A percentile compares a stretch with the other conserved stretches of the same genome.
Conservation (phyloP, 257 asterid genomes). For the Gynochthodes officinalis region DNA sequence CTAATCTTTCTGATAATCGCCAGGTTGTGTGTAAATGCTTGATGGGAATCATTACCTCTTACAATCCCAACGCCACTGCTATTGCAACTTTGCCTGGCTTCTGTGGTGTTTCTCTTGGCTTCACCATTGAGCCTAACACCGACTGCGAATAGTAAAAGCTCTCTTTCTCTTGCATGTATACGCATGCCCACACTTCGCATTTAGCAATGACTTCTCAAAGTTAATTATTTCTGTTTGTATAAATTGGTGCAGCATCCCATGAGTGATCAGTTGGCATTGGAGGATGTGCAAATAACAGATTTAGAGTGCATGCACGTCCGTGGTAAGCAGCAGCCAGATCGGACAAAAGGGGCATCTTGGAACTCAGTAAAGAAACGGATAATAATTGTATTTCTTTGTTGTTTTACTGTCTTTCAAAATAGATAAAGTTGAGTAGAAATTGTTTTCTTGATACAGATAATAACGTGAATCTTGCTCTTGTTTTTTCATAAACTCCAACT, state of each 20-base stretch:
- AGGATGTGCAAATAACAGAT: too few species aligned
- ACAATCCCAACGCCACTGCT: conserved; percentile 72
- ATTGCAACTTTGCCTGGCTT: conserved; percentile 90
- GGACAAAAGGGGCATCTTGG: not conserved
- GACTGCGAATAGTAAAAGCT: conserved; percentile 71
- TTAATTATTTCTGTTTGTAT: not conserved
- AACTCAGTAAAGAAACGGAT: not conserved
- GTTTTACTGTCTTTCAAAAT: not conserved
- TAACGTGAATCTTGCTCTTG: too few species aligned
- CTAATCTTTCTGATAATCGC: conserved; percentile 44
- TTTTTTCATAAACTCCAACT: too few species aligned
- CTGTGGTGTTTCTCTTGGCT: conserved; percentile 88
- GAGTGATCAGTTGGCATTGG: not conserved
- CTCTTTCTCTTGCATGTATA: not conserved
- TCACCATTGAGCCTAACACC: conserved; percentile 72
- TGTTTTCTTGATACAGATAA: too few species aligned
- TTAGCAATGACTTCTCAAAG: not conserved
- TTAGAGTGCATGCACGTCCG: not conserved
- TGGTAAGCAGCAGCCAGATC: not conserved
- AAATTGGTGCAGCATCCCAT: conserved; percentile 13
- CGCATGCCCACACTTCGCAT: not conserved
- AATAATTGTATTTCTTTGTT: too few species aligned
- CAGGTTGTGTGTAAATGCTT: conserved; percentile 65
- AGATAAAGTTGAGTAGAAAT: not conserved
- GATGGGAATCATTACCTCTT: conserved; percentile 51